phyloP scores from a whole-genome alignment of 148 eudicot genomes.

The Persicaria maculosa region DNA sequence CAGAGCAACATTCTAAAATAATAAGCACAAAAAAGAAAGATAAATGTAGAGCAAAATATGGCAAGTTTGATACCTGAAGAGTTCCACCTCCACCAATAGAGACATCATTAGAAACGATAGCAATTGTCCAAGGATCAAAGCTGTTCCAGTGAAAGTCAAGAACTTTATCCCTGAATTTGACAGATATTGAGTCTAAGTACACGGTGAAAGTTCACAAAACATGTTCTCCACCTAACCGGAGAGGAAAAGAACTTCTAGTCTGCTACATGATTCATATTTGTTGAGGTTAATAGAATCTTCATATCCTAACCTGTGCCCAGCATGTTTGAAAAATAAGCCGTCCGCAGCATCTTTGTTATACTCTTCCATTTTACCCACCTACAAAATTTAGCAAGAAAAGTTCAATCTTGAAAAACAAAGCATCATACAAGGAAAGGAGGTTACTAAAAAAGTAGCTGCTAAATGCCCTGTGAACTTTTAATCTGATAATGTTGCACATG shows the following conservation, averaged over 20 bases:
- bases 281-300: neutral
- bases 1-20: too few relatives aligned
- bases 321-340: conserved; percentile 87
- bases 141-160: conserved; percentile 95
- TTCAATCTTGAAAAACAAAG: neutral
- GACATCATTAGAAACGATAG: conserved; percentile 91
- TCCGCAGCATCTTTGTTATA: conserved; percentile 29
- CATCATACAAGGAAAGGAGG: too few relatives aligned
- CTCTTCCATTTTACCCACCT: conserved; percentile 72
- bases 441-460: too few relatives aligned
- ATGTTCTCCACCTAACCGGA: too few relatives aligned
- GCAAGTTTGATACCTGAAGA: conserved; percentile 48
- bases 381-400: conserved; percentile 15
- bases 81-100: conserved; percentile 87
- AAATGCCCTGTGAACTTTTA: too few relatives aligned
- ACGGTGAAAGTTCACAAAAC: too few relatives aligned
- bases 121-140: conserved; percentile 90
- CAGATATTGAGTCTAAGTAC: neutral
- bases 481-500: too few relatives aligned
- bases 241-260: too few relatives aligned
- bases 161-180: conserved; percentile 61
- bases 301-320: conserved; percentile 75
- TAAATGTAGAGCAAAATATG: neutral
- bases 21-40: neutral
- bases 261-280: too few relatives aligned